Evolutionary conservation across 768 basidiomycete genomes (phyloP), one percentile per base, ranked within the genome.

Genomic region (Suillus luteus): DNA sequence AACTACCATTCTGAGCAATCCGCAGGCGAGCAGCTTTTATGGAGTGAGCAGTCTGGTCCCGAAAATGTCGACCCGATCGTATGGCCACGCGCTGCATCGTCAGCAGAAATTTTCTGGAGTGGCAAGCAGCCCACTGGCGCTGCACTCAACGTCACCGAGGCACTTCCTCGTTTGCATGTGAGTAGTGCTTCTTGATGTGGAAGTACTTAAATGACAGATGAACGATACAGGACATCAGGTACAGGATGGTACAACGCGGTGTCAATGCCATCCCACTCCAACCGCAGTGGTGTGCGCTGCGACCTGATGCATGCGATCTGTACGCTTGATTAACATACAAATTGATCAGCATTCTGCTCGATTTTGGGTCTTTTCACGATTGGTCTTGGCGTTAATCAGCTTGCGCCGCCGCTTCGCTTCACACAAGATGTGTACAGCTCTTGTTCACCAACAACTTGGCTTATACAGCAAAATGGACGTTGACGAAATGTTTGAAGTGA

Each of bases 61-160:
- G 77, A 81, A 62, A 92, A 88, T 68, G 73, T 92, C 33, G 91
- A 93, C 67, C 69, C 84, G 2, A 86, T 86, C 55, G 79, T 83
- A 1, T 93, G 91, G 91, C 91, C 90, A 14, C 82, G 89, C 59
- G 87, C 88, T 15, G 88, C 87, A 0, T 83, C 85, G 0, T 84
- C 86, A 14, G 90, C 90, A 0, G 92, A 93, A 78, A 71, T 92
- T 17, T 92, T 91, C 73, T 93, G 91, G 91, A 86, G 83, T 1
- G 90, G 90, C 6, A 55, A 55, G 55, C 55, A 37, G 35, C 67
- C 83, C 24, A 58, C 68, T 8, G 74, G 77, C 17, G 49, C 49
- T 31, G 60, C 70, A 3, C 75, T 78, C 27, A 77, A 81, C 61
- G 77, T 80, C 10, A 74, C 62, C 1, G 72, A 79, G 22, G 90